phyloP scores from a whole-genome alignment of 129 eudicot species.

The Flaveria ramosissima region DNA sequence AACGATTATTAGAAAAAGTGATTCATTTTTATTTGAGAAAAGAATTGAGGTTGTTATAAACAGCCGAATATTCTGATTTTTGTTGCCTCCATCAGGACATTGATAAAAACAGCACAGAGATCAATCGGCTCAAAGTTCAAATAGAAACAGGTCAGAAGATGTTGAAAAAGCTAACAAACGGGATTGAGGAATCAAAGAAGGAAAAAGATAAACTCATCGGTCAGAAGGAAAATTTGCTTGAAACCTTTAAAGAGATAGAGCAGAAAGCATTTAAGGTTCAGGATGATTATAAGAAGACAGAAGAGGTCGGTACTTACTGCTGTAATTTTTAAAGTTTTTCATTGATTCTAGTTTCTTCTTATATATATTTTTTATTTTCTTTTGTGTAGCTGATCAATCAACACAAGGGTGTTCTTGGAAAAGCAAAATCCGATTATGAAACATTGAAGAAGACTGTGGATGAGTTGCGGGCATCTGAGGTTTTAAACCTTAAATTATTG shows the following conservation, averaged over 20 bases:
- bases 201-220: conserved; percentile 65
- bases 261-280: conserved; percentile 79
- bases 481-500: conserved; percentile 19
- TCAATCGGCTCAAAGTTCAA: conserved; percentile 87
- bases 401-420: conserved; percentile 72
- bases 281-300: conserved; percentile 79
- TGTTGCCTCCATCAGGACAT: conserved; percentile 59
- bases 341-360: conserved; percentile 5
- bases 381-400: conserved; percentile 64
- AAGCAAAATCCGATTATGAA: conserved; percentile 85
- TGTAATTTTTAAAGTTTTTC: background rate
- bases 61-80: conserved; percentile 6
- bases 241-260: conserved; percentile 74
- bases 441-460: conserved; percentile 71
- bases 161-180: conserved; percentile 69
- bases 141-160: conserved; percentile 81
- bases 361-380: background rate
- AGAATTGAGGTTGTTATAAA: background rate
- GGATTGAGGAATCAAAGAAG: conserved; percentile 77
- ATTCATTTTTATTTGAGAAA: too few species aligned
- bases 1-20: background rate
- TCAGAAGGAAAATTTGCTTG: conserved; percentile 58
- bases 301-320: conserved; percentile 50
- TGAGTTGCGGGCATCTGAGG: conserved; percentile 89
- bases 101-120: conserved; percentile 77